Base-by-base conservation (phyloP, 768 basidiomycete species). In the Udeniomyces megalosporus region DNA sequence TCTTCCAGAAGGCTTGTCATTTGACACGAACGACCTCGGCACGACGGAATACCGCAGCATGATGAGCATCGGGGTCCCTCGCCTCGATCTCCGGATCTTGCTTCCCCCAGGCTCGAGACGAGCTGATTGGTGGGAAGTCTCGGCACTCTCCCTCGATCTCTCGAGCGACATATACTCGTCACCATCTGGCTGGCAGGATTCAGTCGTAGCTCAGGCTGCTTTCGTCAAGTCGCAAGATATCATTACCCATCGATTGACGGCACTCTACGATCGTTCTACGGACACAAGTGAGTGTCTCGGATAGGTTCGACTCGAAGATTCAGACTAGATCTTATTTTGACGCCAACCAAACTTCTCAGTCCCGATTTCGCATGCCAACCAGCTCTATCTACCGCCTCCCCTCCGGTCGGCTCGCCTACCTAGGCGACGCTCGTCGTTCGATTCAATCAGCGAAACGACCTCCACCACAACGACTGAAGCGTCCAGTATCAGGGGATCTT, bases 1-100 rank as follows among this genome's bases (percentile, higher is more conserved):
- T 1, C 65, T 88, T 0, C 78, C 83, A 0, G 66, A 73, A 7
- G 89, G 89, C 3, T 62, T 91, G 31, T 75, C 75, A 31, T 66
- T 88, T 20, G 81, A 86, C 60, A 81, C 75, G 66, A 93, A 91
- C 69, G 85, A 92, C 68, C 73, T 85, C 28, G 84, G 84, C 2
- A 82, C 85, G 17, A 76, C 79, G 31, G 77, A 77, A 42, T 84
- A 86, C 70, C 78, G 80, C 48, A 86, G 80, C 68, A 76, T 83
- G 38, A 80, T 79, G 4, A 82, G 79, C 67, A 24, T 90, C 10
- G 77, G 77, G 32, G 58, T 86, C 3, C 84, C 86, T 8, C 65
- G 73, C 17, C 72, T 78, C 4, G 73, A 73, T 24, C 55, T 81
- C 10, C 82, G 79, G 64, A 68, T 82, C 26, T 75, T 91, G 3